A percentile compares a stretch with the other conserved stretches of the same genome.
Evolutionary conservation across 768 basidiomycete species (phyloP).

Genomic region (Gloeostereum incarnatum): DNA sequence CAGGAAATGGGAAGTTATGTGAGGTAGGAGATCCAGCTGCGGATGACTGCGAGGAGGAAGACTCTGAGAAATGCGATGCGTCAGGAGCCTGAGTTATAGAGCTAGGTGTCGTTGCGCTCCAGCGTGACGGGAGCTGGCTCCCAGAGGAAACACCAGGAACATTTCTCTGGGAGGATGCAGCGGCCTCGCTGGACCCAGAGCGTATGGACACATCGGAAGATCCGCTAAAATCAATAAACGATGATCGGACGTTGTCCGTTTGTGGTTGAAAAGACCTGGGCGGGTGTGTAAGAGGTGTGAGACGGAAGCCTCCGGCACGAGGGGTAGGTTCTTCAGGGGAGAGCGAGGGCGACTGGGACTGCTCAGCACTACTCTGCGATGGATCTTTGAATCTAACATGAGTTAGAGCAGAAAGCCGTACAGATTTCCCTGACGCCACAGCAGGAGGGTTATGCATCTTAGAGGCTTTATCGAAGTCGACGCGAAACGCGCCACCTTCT

Average conservation of each 20-base stretch:
- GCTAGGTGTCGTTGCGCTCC: constrained; percentile 31
- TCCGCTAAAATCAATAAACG: constrained; percentile 29
- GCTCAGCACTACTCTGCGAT: too few species aligned
- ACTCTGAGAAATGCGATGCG: constrained; percentile 13
- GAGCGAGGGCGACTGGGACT: too few species aligned
- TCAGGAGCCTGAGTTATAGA: constrained; percentile 10
- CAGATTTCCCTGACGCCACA: too few species aligned
- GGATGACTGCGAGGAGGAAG: constrained; percentile 11
- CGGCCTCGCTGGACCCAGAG: constrained; percentile 14
- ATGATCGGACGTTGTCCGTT: constrained; percentile 10
- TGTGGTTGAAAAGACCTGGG: constrained; percentile 8
- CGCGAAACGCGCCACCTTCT: too few species aligned
- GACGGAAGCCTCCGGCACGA: too few species aligned
- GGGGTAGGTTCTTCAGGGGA: too few species aligned
- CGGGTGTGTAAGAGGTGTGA: constrained; percentile 17
- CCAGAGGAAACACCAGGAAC: constrained; percentile 2
- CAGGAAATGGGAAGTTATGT: constrained; percentile 31
- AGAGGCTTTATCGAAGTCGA: too few species aligned
- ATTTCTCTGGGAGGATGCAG: constrained; percentile 11
- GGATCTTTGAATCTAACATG: constrained; percentile 2
- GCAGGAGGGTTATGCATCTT: too few species aligned
- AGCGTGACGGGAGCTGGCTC: constrained; percentile 21
- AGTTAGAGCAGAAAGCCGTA: constrained; percentile 4
- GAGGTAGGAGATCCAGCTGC: constrained; percentile 11
- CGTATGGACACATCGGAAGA: constrained; percentile 20